These are phyloP conservation scores for Solanum corneliomulleri DNA, from an alignment of 257 asterid genomes.

Conservation along the genomic window DNA sequence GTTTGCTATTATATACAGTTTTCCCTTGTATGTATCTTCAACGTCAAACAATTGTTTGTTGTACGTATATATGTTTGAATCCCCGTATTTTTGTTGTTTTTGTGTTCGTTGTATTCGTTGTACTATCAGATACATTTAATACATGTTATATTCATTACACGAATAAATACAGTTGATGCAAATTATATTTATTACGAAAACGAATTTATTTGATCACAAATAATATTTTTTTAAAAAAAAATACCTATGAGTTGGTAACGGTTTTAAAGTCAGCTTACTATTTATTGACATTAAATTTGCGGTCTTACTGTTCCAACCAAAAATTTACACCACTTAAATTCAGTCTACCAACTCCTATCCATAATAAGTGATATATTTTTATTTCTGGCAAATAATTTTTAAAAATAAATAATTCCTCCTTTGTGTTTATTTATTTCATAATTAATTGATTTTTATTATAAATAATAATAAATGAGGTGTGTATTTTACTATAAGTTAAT, in stretches of 20 bases:
- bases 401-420: neutral
- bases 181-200: too few relatives aligned
- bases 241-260: neutral
- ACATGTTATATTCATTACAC: too few relatives aligned
- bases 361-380: neutral
- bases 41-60: too few relatives aligned
- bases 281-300: neutral
- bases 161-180: neutral
- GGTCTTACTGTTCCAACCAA: neutral
- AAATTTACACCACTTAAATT: neutral
- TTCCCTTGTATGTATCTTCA: too few relatives aligned
- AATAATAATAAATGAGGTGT: neutral
- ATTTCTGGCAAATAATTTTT: neutral
- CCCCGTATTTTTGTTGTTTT: neutral
- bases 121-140: neutral
- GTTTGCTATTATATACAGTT: too few relatives aligned
- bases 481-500: neutral
- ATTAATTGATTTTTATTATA: too few relatives aligned
- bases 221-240: too few relatives aligned
- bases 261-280: neutral
- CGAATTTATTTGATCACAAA: too few relatives aligned
- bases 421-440: neutral
- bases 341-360: neutral
- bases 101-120: neutral
- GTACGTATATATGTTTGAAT: too few relatives aligned